Evolutionary conservation across 169 alveolate genomes (phyloP), one percentile per base, ranked within the genome.

Genomic region (Cryptosporidium ryanae): DNA sequence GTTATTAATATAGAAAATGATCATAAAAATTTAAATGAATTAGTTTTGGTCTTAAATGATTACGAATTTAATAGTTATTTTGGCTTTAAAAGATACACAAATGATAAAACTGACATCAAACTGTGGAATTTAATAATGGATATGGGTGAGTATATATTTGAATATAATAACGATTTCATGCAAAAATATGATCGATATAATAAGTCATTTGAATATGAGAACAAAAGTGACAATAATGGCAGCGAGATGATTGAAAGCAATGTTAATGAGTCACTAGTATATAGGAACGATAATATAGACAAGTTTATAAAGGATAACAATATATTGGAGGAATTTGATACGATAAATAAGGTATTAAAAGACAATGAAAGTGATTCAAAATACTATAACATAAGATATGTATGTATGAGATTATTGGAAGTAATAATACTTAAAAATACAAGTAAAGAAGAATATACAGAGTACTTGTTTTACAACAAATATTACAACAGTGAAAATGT

Each of bases 271-370:
- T 52, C 83, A 48, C 31, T 68, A 13, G 21, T 68, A 25, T 68
- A 52, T 18, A 68, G 23, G 23, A 68, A 68, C 21, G 83, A 68
- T n/a, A n/a, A 55, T 15, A 68, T 68, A n/a, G 83, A 68, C 2
- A 68, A 48, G 18, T 68, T 68, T 52, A 68, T 68, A 27, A 65
- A 50, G 21, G 34, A 49, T 1, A 68, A 68, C 38, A 21, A 68
- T 0, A 55, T 68, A 17, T 18, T 68, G 6, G 43, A 68, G 12
- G 83, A 68, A 27, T 68, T 68, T 50, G 66, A 68, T 52, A 27
- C 31, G 4, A 55, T 68, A 63, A 68, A 68, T 52, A 49, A 68
- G 1, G 23, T 66, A 44, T 21, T 66, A 21, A 1, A 10, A 12
- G 55, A 34, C 27, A 6, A 21, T 27, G 57, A 27, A n/a, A 18